Evolutionary conservation across 805 yeast genomes (phyloP), one percentile per base, ranked within the genome.

Genomic region (Saccharomycopsis schoenii): DNA sequence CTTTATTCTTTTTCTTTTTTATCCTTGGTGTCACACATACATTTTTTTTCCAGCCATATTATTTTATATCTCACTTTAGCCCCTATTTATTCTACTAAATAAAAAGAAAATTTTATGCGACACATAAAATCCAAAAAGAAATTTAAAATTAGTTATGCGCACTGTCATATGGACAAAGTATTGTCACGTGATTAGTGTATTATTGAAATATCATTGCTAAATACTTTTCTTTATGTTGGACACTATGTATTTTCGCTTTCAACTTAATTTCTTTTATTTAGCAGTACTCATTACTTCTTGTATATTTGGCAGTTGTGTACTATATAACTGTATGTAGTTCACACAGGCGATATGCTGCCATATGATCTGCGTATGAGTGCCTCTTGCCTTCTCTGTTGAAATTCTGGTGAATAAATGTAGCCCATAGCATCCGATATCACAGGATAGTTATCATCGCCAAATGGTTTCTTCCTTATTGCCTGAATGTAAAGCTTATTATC

Each of bases 381-480:
- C 52, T 70, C 68, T 14, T 62, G 60, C 56, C 74, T 62, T 40
- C 72, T 58, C 50, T 71, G 65, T 47, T 67, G 68, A 39, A 71
- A 60, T 1, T 67, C 67, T 0, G 68, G 66, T 0, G 71, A 67
- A 43, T 68, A 65, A 0, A 68, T 58, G 54, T 71, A 65, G 4
- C 70, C 71, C 42, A 67, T 69, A 0, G 63, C 67, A 51, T 71
- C 73, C 50, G 66, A 70, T 10, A 71, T 71, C 42, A 79, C 76
- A 0, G 80, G 81, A 58, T 75, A 78, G 59, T 78, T 77, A 58
- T 73, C 68, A 60, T 73, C 75, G 1, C 76, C 76, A 50, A 69
- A 68, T 6, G 80, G 73, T 51, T 72, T 68, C 19, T 72, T 74
- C 8, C 66, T 65, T 60, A 70, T 73, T 1, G 73, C 78, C 56